Percentiles rank a stretch among this genome's conserved stretches.
These are phyloP conservation scores for Nitzschia sp. DNA, from an alignment of 108 stramenopile genomes.

Conservation along the genomic window DNA sequence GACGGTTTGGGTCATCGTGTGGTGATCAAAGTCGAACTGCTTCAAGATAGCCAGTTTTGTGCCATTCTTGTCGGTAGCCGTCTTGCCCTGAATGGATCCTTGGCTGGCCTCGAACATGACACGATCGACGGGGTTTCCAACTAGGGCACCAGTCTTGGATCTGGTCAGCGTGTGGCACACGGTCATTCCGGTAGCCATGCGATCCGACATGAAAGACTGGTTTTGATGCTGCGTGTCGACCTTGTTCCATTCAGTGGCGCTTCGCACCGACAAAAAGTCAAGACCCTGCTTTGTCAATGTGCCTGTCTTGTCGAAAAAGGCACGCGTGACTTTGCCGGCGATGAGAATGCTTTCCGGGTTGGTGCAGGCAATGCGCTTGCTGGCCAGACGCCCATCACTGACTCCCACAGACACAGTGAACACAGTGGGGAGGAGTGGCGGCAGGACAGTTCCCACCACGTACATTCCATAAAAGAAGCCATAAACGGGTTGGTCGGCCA, in stretches of 20 bases:
- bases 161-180: slow-evolving; percentile 54
- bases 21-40: slow-evolving; percentile 66
- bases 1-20: slow-evolving; percentile 68
- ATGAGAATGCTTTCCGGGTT: slow-evolving; percentile 71
- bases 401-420: slow-evolving; percentile 71
- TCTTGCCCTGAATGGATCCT: background rate
- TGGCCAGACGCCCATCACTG: slow-evolving; percentile 53
- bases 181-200: slow-evolving; percentile 42
- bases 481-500: slow-evolving; percentile 54
- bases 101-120: slow-evolving; percentile 47
- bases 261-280: slow-evolving; percentile 47
- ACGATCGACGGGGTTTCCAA: slow-evolving; percentile 64
- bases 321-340: slow-evolving; percentile 72
- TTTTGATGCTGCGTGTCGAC: background rate
- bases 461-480: slow-evolving; percentile 60
- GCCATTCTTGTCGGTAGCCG: slow-evolving; percentile 9
- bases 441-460: slow-evolving; percentile 44
- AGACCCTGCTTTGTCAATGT: slow-evolving; percentile 76
- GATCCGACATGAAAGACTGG: slow-evolving; percentile 5
- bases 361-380: slow-evolving; percentile 64
- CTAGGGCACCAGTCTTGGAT: slow-evolving; percentile 33
- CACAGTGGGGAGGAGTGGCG: slow-evolving; percentile 69
- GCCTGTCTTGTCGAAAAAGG: slow-evolving; percentile 89
- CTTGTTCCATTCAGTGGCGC: slow-evolving; percentile 3
- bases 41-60: slow-evolving; percentile 44